Base-by-base conservation (phyloP, 805 yeast species). In the Peterozyma xylosa region DNA sequence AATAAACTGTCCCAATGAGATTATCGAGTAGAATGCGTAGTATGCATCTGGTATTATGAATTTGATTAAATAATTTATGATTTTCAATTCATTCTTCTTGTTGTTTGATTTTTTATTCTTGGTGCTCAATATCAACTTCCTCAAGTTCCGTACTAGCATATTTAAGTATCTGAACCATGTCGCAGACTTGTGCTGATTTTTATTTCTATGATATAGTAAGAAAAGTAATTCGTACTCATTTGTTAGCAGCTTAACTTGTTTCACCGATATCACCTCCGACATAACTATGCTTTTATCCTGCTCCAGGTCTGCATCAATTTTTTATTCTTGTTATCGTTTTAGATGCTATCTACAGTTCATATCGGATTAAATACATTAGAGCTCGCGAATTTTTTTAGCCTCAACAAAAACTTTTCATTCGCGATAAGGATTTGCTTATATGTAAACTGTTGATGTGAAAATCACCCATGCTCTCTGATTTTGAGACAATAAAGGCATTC, bases 161-260 rank as follows among this genome's bases (percentile, higher is more conserved):
- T 78, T 72, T 35, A 89, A 63, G 47, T 76, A 71, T 47, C 67
- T 73, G 91, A 96, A 89, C 96, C 96, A 89, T 9, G 56, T 54
- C 30, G 86, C 73, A 7, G 71, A 73, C 3, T 80, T 66, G 55
- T 87, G 96, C 58, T 89, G 96, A 58, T 86, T 86, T 42, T 71
- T 68, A 60, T 81, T 83, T 49, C 95, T 67, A 53, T 82, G 86
- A 55, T 82, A 78, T 3, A 86, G 50, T 35, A 87, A 60, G 50
- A 78, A 83, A 3, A 87, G 58, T 3, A 86, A 53, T 18, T 74
- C 71, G 42, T 63, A 75, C 60, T 89, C 96, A 39, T 62, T 66
- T 11, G 43, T 41, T 13, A 68, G 52, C 21, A 41, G 38, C 15
- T 43, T 37, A 5, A 18, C 13, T 14, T 27, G 15, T 21, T 21